These are phyloP conservation scores for Serendipita sp. DNA, from an alignment of 768 basidiomycete species.

Conservation along the genomic window DNA sequence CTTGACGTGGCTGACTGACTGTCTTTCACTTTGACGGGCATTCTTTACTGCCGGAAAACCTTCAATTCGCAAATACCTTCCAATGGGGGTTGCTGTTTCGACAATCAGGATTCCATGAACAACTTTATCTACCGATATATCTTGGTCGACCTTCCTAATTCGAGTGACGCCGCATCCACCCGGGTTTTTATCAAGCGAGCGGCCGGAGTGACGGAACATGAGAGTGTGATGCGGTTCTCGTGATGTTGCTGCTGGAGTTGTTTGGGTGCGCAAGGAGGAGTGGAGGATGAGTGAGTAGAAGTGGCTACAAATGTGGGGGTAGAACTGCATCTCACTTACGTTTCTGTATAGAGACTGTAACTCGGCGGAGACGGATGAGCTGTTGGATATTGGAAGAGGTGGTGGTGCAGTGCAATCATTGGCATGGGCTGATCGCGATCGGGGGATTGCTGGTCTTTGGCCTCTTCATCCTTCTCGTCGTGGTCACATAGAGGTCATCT, in stretches of 20 bases:
- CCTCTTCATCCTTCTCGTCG: no score
- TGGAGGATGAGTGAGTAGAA: no score
- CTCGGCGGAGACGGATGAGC: background rate
- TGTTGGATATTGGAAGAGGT: no score
- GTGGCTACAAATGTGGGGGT: no score
- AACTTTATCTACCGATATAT: slow-evolving; percentile 67
- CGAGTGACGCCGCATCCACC: slow-evolving; percentile 16
- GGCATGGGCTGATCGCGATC: no score
- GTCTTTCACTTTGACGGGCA: background rate
- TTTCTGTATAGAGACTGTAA: no score
- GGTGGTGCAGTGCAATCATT: no score
- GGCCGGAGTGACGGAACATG: slow-evolving; percentile 5
- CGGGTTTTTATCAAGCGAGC: slow-evolving; percentile 4
- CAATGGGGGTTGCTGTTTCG: background rate
- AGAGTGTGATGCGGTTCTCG: slow-evolving; percentile 8
- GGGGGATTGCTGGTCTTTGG: no score
- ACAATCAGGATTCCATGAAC: slow-evolving; percentile 49
- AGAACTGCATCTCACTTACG: no score
- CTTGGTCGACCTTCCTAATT: slow-evolving; percentile 66
- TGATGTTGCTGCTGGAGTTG: background rate
- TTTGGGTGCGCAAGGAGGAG: no score
- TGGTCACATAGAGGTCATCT: no score
- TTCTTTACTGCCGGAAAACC: background rate
- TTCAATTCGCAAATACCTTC: background rate
- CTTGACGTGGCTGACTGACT: background rate